Evolutionary conservation across 2,329 filamentous ascomycete genomes (phyloP), one percentile per base, ranked within the genome.

Genomic region (Scedosporium apiospermum): DNA sequence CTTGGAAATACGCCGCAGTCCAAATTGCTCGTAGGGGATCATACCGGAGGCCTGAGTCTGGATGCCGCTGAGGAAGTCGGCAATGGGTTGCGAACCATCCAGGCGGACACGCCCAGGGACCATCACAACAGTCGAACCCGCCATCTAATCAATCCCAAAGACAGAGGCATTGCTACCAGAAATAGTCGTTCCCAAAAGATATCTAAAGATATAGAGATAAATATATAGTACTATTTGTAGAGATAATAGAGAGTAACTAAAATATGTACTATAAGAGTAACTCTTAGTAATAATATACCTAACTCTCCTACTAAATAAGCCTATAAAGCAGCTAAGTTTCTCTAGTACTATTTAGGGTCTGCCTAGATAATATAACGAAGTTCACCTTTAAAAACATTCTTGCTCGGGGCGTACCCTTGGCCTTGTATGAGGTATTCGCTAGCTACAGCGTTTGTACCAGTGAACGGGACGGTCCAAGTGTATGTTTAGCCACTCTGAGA

Each of bases 21-120:
- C 68, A 18, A 62, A 63, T 9, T 70, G 68, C 30, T 70, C 68
- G 53, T 66, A 68, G 0, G 67, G 62, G n/a, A 68, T 65, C 64
- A 68, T 67, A 6, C 66, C 60, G 1, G 64, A 49, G 0, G 65
- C 66, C 9, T 67, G 64, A 6, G 49, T 60, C 21, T 67, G 66
- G 1, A 69, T 38, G 14, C 59, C 62, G 9, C 60, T 57, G 4
- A 69, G 63, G 18, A 66, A 64, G 9, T 60, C 41, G 1, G 18
- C 55, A n/a, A 60, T 63, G 4, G 64, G 38, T 62, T 63, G 55
- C 16, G 53, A 57, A 18, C 44, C 55, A n/a, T 63, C 62, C 3
- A 68, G 7, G 1, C 34, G 46, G 18, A 66, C 57, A 12, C 67
- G 63, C 12, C 67, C 60, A 3, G 67, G 66, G n/a, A 67, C 55